phyloP scores from a whole-genome alignment of 2,329 filamentous ascomycete species.

The Aspergillus spinulosporus region DNA sequence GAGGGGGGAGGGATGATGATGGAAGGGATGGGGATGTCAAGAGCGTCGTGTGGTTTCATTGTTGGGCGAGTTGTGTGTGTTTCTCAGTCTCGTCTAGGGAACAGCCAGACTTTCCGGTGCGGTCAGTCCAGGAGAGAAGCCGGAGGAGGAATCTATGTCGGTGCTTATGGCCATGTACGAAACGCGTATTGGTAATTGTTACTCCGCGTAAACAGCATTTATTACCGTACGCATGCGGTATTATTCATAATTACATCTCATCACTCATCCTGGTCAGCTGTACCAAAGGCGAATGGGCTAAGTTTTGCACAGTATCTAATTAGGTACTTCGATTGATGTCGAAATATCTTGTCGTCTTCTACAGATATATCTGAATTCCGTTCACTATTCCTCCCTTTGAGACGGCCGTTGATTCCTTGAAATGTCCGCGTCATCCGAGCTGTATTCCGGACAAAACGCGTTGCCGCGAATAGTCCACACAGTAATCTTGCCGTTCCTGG shows the following conservation, averaged over 20 bases:
- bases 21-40: constrained; percentile 30
- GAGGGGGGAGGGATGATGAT: constrained; percentile 25
- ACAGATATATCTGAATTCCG: too few species aligned
- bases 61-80: constrained; percentile 28
- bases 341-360: too few species aligned
- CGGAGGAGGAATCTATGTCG: background rate
- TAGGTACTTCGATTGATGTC: too few species aligned
- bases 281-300: too few species aligned
- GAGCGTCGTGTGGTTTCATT: constrained; percentile 33
- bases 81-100: constrained; percentile 25
- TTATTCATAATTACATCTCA: too few species aligned
- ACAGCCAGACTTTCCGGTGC: constrained; percentile 25
- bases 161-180: background rate
- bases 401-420: background rate
- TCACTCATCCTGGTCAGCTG: too few species aligned
- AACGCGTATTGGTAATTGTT: background rate
- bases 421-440: constrained; percentile 1
- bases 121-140: constrained; percentile 19
- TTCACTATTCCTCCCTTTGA: background rate
- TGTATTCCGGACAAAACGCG: background rate
- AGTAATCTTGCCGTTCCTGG: constrained; percentile 8
- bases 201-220: background rate
- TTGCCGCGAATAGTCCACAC: background rate
- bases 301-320: too few species aligned
- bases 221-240: background rate